phyloP scores from a whole-genome alignment of 169 alveolate genomes.

The Blepharisma undulans region DNA sequence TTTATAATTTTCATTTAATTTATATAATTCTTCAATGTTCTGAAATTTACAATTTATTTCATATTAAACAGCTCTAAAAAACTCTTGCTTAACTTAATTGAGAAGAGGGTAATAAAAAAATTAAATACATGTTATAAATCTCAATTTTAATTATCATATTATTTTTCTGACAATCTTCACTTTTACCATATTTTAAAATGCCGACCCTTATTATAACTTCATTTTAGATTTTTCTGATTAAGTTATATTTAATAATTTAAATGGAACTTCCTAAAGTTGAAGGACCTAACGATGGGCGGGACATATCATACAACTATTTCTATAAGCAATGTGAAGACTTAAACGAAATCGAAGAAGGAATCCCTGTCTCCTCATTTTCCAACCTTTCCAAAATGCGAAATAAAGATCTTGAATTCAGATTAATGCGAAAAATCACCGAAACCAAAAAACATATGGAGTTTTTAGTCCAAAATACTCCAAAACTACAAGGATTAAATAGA shows the following conservation, averaged over 20 bases:
- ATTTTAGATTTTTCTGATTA: not conserved
- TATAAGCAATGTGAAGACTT: slow-evolving; percentile 41
- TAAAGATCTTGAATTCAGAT: slow-evolving; percentile 53
- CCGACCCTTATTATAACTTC: not conserved
- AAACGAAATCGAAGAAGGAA: slow-evolving; percentile 49
- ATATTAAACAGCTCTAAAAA: too few relatives aligned
- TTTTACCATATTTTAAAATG: too few relatives aligned
- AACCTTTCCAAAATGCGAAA: slow-evolving; percentile 40
- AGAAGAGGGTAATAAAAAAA: too few relatives aligned
- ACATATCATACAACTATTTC: slow-evolving; percentile 5
- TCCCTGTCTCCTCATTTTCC: slow-evolving; percentile 38
- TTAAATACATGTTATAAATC: too few relatives aligned
- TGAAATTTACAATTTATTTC: too few relatives aligned
- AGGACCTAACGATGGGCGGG: slow-evolving; percentile 6
- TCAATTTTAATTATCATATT: too few relatives aligned
- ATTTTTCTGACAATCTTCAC: not conserved
- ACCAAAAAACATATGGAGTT: slow-evolving; percentile 50
- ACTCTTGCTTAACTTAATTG: too few relatives aligned
- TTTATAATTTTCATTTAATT: too few relatives aligned
- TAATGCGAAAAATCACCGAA: slow-evolving; percentile 56
- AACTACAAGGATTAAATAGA: slow-evolving; percentile 43
- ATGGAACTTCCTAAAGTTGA: slow-evolving; percentile 16
- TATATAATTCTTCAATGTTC: too few relatives aligned
- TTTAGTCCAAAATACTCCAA: slow-evolving; percentile 45
- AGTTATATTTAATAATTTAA: not conserved